Evolutionary conservation across 768 basidiomycete species (phyloP).

Genomic region (Calocera viscosa): DNA sequence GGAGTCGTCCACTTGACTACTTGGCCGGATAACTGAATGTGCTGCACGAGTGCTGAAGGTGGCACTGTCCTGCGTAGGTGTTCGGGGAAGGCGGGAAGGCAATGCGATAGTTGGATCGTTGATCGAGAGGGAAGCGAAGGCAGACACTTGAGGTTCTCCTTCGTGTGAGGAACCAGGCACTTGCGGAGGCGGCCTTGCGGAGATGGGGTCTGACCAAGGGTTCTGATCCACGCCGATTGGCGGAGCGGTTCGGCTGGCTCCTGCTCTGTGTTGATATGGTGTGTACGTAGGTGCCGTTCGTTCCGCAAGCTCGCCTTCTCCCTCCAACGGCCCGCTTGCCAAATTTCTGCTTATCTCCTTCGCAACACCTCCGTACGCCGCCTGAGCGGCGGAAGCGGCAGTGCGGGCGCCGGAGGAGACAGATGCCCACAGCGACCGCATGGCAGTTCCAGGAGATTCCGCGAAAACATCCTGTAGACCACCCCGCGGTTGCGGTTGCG

Average conservation of each 20-base stretch:
- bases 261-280: neutral
- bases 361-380: neutral
- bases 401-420: conserved; percentile 3
- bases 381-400: neutral
- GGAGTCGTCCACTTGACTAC: neutral
- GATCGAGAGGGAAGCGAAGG: neutral
- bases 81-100: neutral
- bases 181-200: neutral
- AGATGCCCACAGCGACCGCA: neutral
- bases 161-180: neutral
- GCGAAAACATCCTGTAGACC: neutral
- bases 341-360: conserved; percentile 5
- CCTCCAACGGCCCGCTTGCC: neutral
- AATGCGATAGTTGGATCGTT: neutral
- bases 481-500: neutral
- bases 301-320: neutral
- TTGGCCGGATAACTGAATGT: neutral
- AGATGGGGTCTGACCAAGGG: neutral
- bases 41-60: neutral
- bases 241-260: neutral
- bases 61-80: neutral
- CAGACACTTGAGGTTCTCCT: neutral
- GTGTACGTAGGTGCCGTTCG: neutral
- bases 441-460: neutral
- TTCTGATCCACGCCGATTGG: neutral